Evolutionary conservation across 345 rosid species (phyloP), one percentile per base, ranked within the genome.

Genomic region (Linum trigynum): DNA sequence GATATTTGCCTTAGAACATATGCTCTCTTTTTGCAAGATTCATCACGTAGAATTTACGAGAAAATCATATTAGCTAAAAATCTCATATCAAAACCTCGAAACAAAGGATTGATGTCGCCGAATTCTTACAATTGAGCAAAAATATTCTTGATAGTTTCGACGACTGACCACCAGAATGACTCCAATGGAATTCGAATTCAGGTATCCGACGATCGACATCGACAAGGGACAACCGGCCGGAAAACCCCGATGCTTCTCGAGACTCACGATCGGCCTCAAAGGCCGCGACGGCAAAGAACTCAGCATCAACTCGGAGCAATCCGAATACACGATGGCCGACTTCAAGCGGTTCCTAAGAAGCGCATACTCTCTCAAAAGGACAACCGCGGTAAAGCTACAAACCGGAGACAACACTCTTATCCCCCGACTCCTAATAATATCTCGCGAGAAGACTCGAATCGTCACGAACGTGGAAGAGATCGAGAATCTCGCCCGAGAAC

Each of bases 261-360:
- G 72, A 36, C n/a, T 70, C 45, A 67, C 39, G 17, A 48, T 72
- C 56, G 78, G 83, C 36, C 76, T 76, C 1, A 69, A 58, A 42
- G 67, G 66, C 11, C 76, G 37, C 5, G 15, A 15, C 7, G 35
- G 63, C 36, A 64, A 68, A 7, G 75, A 74, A 45, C 62, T 80
- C 12, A 41, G 59, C 39, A 77, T 77, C 45, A 75, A 77, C 42
- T 67, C 80, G 41, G 63, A 75, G 4, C 61, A 43, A 48, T 69
- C 77, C 5, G 66, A 55, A n/a, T 41, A 66, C 38, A 57, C 81
- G 10, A 77, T 72, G 79, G 67, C 60, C n/a, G 81, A 77, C 37
- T 80, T 80, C 70, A 64, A 73, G 51, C 40, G 17, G 3, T 72
- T 74, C 61, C 70, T 82, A n/a, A 57, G 72, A 63, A 62, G 64